These are phyloP conservation scores for Eutrema salsugineum DNA, from an alignment of 441 rosid species.

Conservation along the genomic window DNA sequence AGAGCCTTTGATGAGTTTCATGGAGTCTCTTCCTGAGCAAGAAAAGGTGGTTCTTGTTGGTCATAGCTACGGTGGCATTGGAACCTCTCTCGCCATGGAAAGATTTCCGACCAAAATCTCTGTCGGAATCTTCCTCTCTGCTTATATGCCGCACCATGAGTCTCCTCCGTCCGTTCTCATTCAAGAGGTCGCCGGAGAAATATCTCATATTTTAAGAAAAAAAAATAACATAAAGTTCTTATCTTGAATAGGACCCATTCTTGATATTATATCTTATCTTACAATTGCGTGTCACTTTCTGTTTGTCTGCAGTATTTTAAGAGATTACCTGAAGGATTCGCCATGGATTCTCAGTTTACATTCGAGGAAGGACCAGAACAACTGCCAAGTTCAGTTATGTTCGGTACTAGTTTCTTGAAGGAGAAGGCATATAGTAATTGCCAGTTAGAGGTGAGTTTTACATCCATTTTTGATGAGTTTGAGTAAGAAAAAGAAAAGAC, in stretches of 20 bases:
- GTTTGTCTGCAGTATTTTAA: conserved; percentile 27
- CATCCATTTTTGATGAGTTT: conserved; percentile 6
- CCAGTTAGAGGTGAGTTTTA: conserved; percentile 10
- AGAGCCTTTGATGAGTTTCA: conserved; percentile 51
- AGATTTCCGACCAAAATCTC: conserved; percentile 46
- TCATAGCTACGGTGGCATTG: conserved; percentile 61
- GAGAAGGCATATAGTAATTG: conserved; percentile 32
- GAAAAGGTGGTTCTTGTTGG: conserved; percentile 56
- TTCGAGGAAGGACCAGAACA: conserved; percentile 31
- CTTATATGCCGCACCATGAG: conserved; percentile 46
- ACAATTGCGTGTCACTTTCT: not conserved
- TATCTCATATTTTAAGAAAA: not conserved
- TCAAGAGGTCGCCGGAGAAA: conserved; percentile 20
- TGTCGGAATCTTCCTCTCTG: conserved; percentile 49
- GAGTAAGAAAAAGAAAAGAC: not conserved
- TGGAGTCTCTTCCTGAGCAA: conserved; percentile 39
- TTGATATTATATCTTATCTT: not conserved
- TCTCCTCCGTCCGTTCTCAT: conserved; percentile 30
- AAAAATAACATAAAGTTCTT: not conserved
- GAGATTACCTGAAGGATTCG: conserved; percentile 30
- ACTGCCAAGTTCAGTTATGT: conserved; percentile 32
- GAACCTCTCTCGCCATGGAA: conserved; percentile 56
- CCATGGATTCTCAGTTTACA: conserved; percentile 34
- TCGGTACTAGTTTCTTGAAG: conserved; percentile 30
- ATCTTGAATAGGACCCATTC: not conserved